Conservation (phyloP, 1,284 basidiomycete species). For the Cystobasidium pallidum region DNA sequence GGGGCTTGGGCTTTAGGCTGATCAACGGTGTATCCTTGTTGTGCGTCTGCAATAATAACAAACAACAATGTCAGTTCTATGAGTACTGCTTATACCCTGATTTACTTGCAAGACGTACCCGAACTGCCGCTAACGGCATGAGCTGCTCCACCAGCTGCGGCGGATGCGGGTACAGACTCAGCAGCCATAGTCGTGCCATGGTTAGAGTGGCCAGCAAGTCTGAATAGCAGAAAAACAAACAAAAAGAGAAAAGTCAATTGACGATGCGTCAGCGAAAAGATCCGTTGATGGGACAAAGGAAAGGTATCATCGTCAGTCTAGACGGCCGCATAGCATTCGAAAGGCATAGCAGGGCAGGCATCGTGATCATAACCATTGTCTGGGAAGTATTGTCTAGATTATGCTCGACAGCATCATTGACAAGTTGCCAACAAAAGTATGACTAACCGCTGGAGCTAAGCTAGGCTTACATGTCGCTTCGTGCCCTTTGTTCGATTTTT, state of each 20-base stretch:
- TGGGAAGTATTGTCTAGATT: no score
- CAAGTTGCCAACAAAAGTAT: no score
- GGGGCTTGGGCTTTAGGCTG: background rate
- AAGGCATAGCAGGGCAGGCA: background rate
- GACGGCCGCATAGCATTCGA: background rate
- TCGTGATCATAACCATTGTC: no score
- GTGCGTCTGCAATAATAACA: background rate
- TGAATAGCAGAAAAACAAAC: background rate
- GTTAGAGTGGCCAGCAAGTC: conserved; percentile 12
- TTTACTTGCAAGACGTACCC: background rate
- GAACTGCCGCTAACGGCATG: background rate
- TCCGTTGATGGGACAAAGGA: no score
- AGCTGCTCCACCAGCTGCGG: conserved; percentile 8
- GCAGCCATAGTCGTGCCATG: background rate
- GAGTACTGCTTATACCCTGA: background rate
- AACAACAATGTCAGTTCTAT: background rate
- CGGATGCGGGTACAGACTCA: conserved; percentile 24
- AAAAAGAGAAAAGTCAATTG: background rate
- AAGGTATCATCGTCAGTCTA: background rate
- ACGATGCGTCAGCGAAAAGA: no score
- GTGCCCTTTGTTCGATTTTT: no score
- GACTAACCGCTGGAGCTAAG: no score
- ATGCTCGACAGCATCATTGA: no score
- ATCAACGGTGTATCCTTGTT: conserved; percentile 7
- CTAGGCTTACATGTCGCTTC: no score